Percentiles rank a stretch among this genome's conserved stretches.
These are phyloP conservation scores for Plasmopara muralis DNA, from an alignment of 352 stramenopile genomes.

Conservation along the genomic window DNA sequence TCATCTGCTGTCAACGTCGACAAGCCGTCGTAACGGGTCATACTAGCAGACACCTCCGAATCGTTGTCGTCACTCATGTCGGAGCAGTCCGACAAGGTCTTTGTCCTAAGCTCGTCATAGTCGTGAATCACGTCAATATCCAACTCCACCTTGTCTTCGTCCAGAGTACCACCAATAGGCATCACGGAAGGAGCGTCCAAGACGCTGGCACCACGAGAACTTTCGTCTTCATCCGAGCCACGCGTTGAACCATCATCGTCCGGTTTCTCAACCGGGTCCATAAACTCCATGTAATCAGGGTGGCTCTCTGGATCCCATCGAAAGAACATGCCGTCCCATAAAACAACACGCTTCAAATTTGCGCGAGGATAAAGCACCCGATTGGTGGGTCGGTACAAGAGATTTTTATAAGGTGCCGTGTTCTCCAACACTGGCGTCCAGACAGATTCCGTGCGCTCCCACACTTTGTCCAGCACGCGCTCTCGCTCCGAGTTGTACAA, in stretches of 20 bases:
- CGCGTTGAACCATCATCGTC: slow-evolving; percentile 26
- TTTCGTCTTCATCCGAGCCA: slow-evolving; percentile 30
- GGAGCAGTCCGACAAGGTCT: slow-evolving; percentile 69
- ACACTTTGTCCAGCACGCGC: slow-evolving; percentile 76
- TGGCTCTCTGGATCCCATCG: slow-evolving; percentile 80
- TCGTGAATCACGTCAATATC: slow-evolving; percentile 82
- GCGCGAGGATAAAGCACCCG: slow-evolving; percentile 75
- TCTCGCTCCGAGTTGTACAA: slow-evolving; percentile 83
- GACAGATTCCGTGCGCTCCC: slow-evolving; percentile 78
- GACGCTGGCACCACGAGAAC: slow-evolving; percentile 19
- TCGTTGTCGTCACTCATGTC: slow-evolving; percentile 82
- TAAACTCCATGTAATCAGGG: slow-evolving; percentile 83
- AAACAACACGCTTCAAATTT: slow-evolving; percentile 82
- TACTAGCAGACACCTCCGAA: slow-evolving; percentile 32
- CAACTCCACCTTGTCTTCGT: slow-evolving; percentile 64
- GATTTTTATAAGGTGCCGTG: slow-evolving; percentile 58
- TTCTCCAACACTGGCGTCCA: slow-evolving; percentile 78
- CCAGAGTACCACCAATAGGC: slow-evolving; percentile 37
- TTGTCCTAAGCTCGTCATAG: slow-evolving; percentile 66
- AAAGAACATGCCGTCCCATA: slow-evolving; percentile 86
- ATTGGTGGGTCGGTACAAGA: slow-evolving; percentile 68
- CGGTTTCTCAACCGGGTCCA: slow-evolving; percentile 47
- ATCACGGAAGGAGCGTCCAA: slow-evolving; percentile 35
- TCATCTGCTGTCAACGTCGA: slow-evolving; percentile 26
- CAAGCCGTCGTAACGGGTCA: slow-evolving; percentile 28